Percentiles rank a stretch among this genome's conserved stretches.
Conservation (phyloP, 2,329 filamentous ascomycete genomes). For the Thermoascus crustaceus region DNA sequence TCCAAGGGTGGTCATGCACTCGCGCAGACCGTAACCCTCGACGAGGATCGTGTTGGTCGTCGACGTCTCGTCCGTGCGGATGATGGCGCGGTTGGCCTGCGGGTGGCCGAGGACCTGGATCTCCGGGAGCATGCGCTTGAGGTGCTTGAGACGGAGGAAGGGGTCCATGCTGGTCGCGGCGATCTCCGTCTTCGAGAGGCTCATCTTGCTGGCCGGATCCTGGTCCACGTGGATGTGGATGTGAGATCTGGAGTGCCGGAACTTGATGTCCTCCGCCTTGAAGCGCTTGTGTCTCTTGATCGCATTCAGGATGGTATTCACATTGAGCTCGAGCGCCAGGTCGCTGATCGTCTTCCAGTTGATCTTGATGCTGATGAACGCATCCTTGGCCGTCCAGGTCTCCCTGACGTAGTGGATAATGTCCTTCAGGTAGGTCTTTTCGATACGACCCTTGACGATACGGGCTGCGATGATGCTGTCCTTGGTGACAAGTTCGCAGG, state of each 20-base stretch:
- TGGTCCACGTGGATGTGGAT: conserved; percentile 65
- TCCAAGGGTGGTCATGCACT: conserved; percentile 89
- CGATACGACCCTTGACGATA: conserved; percentile 85
- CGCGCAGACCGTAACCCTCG: conserved; percentile 83
- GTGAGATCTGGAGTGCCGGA: conserved; percentile 42
- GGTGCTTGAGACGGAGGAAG: conserved; percentile 63
- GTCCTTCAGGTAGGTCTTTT: conserved; percentile 87
- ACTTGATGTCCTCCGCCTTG: conserved; percentile 54
- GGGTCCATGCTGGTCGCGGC: conserved; percentile 36
- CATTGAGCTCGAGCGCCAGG: conserved; percentile 70
- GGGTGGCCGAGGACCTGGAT: conserved; percentile 89
- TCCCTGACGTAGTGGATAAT: conserved; percentile 75
- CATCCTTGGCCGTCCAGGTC: conserved; percentile 69
- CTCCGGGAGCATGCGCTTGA: conserved; percentile 71
- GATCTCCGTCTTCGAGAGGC: conserved; percentile 35
- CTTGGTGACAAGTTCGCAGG: conserved; percentile 72
- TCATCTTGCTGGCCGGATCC: conserved; percentile 24
- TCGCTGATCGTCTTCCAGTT: conserved; percentile 70
- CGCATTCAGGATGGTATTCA: conserved; percentile 64
- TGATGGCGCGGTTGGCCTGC: conserved; percentile 76
- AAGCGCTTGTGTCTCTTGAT: conserved; percentile 78
- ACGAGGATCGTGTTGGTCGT: conserved; percentile 70
- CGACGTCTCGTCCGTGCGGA: conserved; percentile 65
- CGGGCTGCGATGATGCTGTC: conserved; percentile 70
- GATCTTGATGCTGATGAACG: conserved; percentile 72